Base-by-base conservation (phyloP, 2,329 filamentous ascomycete species). In the Microcyclospora pomicola region DNA sequence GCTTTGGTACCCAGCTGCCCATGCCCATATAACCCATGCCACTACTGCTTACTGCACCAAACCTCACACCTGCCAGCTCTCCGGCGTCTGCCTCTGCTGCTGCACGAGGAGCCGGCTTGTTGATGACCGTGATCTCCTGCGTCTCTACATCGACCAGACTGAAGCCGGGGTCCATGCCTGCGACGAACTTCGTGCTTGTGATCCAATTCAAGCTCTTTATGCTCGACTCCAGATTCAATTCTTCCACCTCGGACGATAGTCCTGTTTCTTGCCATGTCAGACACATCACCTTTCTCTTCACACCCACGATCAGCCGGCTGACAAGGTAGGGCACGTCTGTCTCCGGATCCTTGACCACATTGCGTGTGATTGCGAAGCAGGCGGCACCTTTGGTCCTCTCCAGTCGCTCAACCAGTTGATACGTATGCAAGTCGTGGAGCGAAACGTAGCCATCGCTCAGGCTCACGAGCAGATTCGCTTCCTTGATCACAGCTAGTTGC, bases 261-360 rank as follows among this genome's bases (percentile, higher is more conserved):
- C 96, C 91, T 67, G 86, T 91, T 58, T 94, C 87, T 51, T 91
- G 82, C 91, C 92, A 98, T 53, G 80, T 83, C 87, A 91, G 98
- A 39, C 95, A 63, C 43, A 96, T 60, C 37, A 98, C 69, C 52
- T 83, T 82, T 53, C 91, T 72, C 69, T 96, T 96, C 27, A 95
- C 84, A 4, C 86, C 86, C 9, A 98, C 88, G 6, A 86, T 91
- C 36, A 98, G 67, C 29, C 86, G 73, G 39, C 85, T 93, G 47
- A 96, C 87, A 39, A 98, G 92, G 49, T 88, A 84, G 1, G 86
- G 87, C 35, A 98, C 87, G 15, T 82, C 82, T 0, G 85, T 94
- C 35, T 76, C 75, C 5, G 77, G 65, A 59, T 98, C 91, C 58
- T 91, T 88, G 49, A 93, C 81, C 39, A 96, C 92, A 59, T 96